Evolutionary conservation across 139 green algal genomes (phyloP), one percentile per base, ranked within the genome.

Genomic region (Chlorella vulgaris): DNA sequence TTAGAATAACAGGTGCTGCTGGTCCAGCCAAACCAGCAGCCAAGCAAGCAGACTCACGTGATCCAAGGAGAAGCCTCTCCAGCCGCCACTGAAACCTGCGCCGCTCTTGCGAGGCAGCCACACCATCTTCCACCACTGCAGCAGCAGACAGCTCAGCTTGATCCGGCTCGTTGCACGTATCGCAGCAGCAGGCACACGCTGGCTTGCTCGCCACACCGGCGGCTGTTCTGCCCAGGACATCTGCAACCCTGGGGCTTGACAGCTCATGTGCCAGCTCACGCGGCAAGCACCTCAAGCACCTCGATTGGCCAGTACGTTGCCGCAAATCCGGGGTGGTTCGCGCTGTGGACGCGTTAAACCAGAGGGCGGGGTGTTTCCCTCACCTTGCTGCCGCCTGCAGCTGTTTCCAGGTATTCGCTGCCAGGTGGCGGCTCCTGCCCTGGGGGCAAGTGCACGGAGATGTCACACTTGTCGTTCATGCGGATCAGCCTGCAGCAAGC

Each of bases 111-210:
- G 70, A 1, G 70, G 70, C 50, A 78, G 50, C 70, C 70, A 78
- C 70, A 78, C 70, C 36, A 78, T 78, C 47, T 19, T 10, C 70
- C 69, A 77, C 19, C 42, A 53, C 69, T 77, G 69, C 69, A 63
- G 24, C n/a, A n/a, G n/a, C 28, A 31, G 7, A 31, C 31, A 19
- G 36, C 4, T 58, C 62, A 69, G 29, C 7, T 39, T 33, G 18
- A 36, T 1, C 19, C 0, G 68, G 36, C 10, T 3, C 2, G 22
- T 7, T 39, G 7, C n/a, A n/a, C n/a, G n/a, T n/a, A n/a, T n/a
- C n/a, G n/a, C n/a, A n/a, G n/a, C n/a, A n/a, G n/a, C n/a, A n/a
- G n/a, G n/a, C n/a, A n/a, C n/a, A n/a, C n/a, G n/a, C n/a, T n/a
- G n/a, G n/a, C n/a, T n/a, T n/a, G n/a, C n/a, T n/a, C n/a, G n/a